Conservation (phyloP, 495 filamentous ascomycete species). For the Polyplosphaeria fusca region DNA sequence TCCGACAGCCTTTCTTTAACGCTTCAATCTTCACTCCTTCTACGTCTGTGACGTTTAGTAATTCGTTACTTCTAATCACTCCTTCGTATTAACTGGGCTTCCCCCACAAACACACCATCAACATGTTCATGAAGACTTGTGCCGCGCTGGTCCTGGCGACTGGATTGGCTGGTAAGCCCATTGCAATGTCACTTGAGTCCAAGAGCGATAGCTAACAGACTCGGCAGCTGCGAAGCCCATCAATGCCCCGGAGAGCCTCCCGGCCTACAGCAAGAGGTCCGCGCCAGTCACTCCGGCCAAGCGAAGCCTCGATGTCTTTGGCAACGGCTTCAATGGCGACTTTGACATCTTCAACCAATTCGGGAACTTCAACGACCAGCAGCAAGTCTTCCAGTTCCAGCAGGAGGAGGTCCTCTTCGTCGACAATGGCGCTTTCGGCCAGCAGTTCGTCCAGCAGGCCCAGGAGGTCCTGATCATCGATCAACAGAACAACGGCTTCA, state of each 20-base stretch:
- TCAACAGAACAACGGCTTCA: constrained; percentile 14
- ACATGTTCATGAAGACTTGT: constrained; percentile 28
- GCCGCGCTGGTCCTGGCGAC: constrained; percentile 28
- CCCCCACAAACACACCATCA: constrained; percentile 1
- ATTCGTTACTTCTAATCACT: constrained; percentile 27
- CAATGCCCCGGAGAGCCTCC: constrained; percentile 12
- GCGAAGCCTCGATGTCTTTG: constrained; percentile 1
- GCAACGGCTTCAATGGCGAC: constrained; percentile 8
- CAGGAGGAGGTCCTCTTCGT: constrained; percentile 14
- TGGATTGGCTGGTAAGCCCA: constrained; percentile 25
- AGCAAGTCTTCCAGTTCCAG: constrained; percentile 19
- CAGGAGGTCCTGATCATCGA: constrained; percentile 20
- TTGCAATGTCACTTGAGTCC: neutral
- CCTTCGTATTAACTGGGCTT: constrained; percentile 26
- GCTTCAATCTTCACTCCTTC: constrained; percentile 16
- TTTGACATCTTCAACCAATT: constrained; percentile 25
- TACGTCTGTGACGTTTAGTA: constrained; percentile 32
- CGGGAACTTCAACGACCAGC: constrained; percentile 19
- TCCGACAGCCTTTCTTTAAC: constrained; percentile 6
- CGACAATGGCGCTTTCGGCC: constrained; percentile 5
- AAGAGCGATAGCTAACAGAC: neutral
- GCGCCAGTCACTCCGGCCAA: neutral
- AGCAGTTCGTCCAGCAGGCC: constrained; percentile 16
- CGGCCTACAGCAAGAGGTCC: neutral
- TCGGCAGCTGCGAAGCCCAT: constrained; percentile 19